Evolutionary conservation across 2,329 filamentous ascomycete species (phyloP).

Genomic region (Cordyceps cateniannulata): DNA sequence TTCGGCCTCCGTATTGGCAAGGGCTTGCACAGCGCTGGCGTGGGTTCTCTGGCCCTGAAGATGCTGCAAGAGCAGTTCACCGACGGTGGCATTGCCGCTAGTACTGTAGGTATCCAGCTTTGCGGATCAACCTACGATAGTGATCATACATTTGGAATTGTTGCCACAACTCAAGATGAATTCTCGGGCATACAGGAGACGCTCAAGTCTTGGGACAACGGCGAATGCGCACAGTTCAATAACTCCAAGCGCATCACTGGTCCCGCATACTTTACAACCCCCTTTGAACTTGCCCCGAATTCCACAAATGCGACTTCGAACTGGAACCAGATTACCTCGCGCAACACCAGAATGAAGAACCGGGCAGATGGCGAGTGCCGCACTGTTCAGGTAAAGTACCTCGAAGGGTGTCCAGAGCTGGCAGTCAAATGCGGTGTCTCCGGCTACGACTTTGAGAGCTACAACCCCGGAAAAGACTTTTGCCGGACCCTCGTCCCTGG

Average conservation of each 20-base stretch:
- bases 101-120: background rate
- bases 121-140: background rate
- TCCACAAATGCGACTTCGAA: background rate
- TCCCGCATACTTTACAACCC: background rate
- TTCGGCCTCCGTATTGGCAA: slow-evolving; percentile 30
- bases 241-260: background rate
- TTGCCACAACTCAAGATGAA: background rate
- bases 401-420: slow-evolving; percentile 27
- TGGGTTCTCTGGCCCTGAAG: background rate
- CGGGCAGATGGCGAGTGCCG: slow-evolving; percentile 13
- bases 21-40: background rate
- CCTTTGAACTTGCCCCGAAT: background rate
- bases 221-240: background rate
- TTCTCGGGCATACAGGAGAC: background rate
- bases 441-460: slow-evolving; percentile 27
- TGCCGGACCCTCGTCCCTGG: background rate
- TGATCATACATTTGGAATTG: background rate
- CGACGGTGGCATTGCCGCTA: background rate
- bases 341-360: background rate
- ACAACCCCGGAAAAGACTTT: slow-evolving; percentile 5
- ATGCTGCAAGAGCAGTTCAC: background rate
- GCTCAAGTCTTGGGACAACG: background rate
- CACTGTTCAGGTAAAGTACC: slow-evolving; percentile 22
- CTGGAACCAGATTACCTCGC: background rate
- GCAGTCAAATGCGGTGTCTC: slow-evolving; percentile 30